These are phyloP conservation scores for Trapa bicornis DNA, from an alignment of 345 rosid genomes.

Conservation along the genomic window DNA sequence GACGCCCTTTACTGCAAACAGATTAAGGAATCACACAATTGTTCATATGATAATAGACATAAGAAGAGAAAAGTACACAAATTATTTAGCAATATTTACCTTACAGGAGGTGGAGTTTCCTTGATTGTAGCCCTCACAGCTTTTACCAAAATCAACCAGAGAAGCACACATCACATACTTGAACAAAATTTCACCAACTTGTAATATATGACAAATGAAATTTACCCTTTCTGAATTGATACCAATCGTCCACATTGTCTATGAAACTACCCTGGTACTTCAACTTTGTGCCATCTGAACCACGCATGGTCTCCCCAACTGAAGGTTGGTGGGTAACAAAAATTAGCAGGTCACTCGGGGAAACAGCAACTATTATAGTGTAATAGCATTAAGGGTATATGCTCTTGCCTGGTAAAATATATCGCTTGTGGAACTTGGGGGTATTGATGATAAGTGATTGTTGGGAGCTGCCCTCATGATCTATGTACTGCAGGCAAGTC, in stretches of 20 bases:
- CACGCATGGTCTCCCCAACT: slow-evolving; percentile 76
- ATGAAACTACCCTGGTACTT: slow-evolving; percentile 49
- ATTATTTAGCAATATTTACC: slow-evolving; percentile 21
- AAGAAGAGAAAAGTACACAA: background rate
- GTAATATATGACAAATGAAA: slow-evolving; percentile 10
- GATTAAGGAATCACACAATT: background rate
- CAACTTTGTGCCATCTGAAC: slow-evolving; percentile 39
- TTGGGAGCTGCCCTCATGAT: slow-evolving; percentile 74
- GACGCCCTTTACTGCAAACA: slow-evolving; percentile 43
- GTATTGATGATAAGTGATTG: slow-evolving; percentile 69
- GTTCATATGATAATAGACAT: background rate
- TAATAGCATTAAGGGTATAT: background rate
- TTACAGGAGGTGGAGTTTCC: slow-evolving; percentile 25
- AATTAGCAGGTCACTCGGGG: background rate
- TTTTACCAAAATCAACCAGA: slow-evolving; percentile 15
- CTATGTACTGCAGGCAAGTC: slow-evolving; percentile 76
- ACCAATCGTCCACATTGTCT: slow-evolving; percentile 66
- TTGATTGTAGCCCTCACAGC: slow-evolving; percentile 68
- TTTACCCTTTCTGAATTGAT: slow-evolving; percentile 61
- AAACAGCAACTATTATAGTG: background rate
- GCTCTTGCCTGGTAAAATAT: slow-evolving; percentile 65
- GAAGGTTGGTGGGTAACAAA: slow-evolving; percentile 9
- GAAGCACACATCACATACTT: background rate
- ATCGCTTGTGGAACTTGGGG: slow-evolving; percentile 79
- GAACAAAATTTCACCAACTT: background rate